Evolutionary conservation across 257 asterid genomes (phyloP).

Genomic region (Galeopsis tetrahit): DNA sequence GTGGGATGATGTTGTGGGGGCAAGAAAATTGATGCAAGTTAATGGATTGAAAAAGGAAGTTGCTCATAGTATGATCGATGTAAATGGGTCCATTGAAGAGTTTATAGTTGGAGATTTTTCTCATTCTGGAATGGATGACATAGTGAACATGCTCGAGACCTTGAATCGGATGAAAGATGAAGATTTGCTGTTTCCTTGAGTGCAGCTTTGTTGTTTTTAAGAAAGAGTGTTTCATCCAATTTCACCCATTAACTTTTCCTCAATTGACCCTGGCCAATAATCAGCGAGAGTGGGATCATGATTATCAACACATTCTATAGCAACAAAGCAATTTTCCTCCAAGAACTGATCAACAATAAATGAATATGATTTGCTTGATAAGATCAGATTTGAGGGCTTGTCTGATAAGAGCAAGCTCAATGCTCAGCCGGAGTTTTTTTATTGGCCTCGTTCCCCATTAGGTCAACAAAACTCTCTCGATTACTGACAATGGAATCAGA

Average conservation of each 20-base stretch:
- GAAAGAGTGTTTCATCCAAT: too few species aligned
- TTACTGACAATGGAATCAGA: constrained; percentile 76
- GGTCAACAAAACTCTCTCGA: constrained; percentile 69
- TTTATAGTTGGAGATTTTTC: constrained; percentile 14
- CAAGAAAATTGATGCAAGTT: constrained; percentile 56
- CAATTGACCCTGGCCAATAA: neutral
- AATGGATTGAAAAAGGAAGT: constrained; percentile 71
- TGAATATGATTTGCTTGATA: constrained; percentile 72
- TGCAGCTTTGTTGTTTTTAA: neutral
- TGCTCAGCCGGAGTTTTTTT: constrained; percentile 74
- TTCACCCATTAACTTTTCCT: neutral
- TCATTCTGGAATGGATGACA: constrained; percentile 5
- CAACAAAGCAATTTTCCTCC: constrained; percentile 75
- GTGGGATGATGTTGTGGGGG: constrained; percentile 65
- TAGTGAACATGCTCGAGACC: neutral
- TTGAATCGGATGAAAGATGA: constrained; percentile 8
- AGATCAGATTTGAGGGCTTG: constrained; percentile 74
- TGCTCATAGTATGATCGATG: constrained; percentile 57
- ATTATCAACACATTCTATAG: constrained; percentile 76
- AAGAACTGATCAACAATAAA: constrained; percentile 65
- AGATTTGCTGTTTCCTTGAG: neutral
- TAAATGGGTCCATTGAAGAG: constrained; percentile 50
- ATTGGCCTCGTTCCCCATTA: constrained; percentile 73
- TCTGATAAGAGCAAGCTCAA: constrained; percentile 81
- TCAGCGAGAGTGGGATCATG: constrained; percentile 6